Evolutionary conservation across 2,329 filamentous ascomycete species (phyloP).

Genomic region (Epichloe uncinata): DNA sequence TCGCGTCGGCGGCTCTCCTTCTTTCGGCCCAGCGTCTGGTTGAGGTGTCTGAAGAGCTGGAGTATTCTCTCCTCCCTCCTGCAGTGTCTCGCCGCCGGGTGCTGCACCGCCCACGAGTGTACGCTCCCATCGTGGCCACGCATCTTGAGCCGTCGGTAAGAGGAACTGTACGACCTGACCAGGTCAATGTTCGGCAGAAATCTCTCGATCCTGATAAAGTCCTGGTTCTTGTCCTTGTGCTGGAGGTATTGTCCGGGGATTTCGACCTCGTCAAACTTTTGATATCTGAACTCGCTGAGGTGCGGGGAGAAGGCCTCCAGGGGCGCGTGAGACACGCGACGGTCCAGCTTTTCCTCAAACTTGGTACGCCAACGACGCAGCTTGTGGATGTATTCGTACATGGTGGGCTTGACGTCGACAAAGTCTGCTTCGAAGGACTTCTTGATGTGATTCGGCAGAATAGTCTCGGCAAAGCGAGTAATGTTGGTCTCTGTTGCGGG

Average conservation of each 20-base stretch:
- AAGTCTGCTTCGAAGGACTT: conserved; percentile 98
- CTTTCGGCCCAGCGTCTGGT: conserved; percentile 77
- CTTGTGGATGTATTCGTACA: conserved; percentile 98
- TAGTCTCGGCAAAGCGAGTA: conserved; percentile 89
- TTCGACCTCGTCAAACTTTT: conserved; percentile 97
- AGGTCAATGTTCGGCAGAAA: conserved; percentile 93
- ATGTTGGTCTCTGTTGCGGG: conserved; percentile 90
- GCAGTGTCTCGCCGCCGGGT: conserved; percentile 84
- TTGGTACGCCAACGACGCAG: conserved; percentile 91
- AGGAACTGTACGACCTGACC: conserved; percentile 79
- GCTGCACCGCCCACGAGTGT: conserved; percentile 94
- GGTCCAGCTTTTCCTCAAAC: conserved; percentile 94
- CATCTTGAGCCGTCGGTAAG: conserved; percentile 87
- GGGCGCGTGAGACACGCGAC: conserved; percentile 56
- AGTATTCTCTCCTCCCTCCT: conserved; percentile 88
- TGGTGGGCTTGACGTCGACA: conserved; percentile 85
- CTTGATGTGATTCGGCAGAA: conserved; percentile 85
- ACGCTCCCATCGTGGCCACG: conserved; percentile 93
- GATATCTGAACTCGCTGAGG: conserved; percentile 90
- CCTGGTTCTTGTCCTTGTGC: conserved; percentile 97
- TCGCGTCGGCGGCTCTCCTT: conserved; percentile 93
- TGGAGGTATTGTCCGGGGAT: conserved; percentile 93
- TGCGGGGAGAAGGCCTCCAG: conserved; percentile 86
- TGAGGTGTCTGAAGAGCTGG: conserved; percentile 95
- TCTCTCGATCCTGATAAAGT: conserved; percentile 93